phyloP scores from a whole-genome alignment of 306 rosid genomes.

The Arachis stenosperma region DNA sequence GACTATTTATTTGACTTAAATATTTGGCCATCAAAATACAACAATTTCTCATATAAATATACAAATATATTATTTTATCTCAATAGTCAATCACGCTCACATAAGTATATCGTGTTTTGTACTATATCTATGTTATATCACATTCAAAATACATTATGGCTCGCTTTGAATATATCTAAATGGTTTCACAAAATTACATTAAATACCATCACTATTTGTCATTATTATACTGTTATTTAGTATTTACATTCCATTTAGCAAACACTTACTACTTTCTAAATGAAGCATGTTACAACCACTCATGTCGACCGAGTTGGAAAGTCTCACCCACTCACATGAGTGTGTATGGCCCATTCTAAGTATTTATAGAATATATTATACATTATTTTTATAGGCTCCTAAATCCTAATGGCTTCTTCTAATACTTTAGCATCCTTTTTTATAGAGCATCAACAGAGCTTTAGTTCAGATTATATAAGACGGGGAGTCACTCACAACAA shows the following conservation, averaged over 20 bases:
- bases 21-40: background rate
- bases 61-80: background rate
- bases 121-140: background rate
- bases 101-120: background rate
- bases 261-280: background rate
- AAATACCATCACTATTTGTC: background rate
- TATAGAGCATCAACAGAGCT: conserved; percentile 23
- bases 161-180: background rate
- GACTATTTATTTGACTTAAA: background rate
- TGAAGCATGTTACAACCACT: background rate
- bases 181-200: conserved; percentile 3
- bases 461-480: background rate
- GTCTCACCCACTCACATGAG: too few species aligned
- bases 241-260: conserved; percentile 7
- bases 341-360: too few species aligned
- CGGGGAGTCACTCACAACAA: background rate
- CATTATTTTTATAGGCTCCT: background rate
- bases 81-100: background rate
- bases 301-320: too few species aligned
- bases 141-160: background rate
- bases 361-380: too few species aligned
- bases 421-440: conserved; percentile 6
- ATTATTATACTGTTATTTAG: background rate
- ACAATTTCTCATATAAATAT: background rate
- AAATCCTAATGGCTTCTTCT: conserved; percentile 12